A percentile compares a stretch with the other conserved stretches of the same genome.
phyloP scores from a whole-genome alignment of 257 asterid species.

The Jasminum sambac region DNA sequence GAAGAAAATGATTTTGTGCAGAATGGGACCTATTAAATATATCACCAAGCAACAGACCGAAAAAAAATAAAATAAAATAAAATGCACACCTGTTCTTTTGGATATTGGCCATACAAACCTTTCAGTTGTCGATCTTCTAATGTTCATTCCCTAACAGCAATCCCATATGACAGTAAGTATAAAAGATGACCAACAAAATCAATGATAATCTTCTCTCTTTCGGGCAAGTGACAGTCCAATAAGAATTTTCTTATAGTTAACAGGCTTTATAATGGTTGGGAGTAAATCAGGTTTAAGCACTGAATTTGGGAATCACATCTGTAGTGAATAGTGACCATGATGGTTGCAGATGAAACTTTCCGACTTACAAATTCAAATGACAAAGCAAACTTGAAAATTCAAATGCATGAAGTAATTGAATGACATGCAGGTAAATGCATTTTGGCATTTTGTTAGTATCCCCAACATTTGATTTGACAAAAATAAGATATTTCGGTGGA shows the following conservation, averaged over 20 bases:
- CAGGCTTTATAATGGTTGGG: background rate
- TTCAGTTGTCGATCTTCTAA: constrained; percentile 25
- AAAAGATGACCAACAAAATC: constrained; percentile 15
- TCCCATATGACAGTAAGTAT: constrained; percentile 18
- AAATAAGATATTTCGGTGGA: background rate
- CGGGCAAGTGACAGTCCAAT: background rate
- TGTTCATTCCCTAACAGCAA: constrained; percentile 33
- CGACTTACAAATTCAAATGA: too few relatives aligned
- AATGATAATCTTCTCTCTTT: background rate
- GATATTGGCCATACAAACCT: constrained; percentile 26
- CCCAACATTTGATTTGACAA: background rate
- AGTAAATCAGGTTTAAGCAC: background rate
- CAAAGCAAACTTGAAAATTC: constrained; percentile 2
- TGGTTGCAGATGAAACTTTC: background rate
- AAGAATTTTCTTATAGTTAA: background rate
- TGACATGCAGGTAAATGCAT: constrained; percentile 9
- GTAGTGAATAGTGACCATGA: background rate
- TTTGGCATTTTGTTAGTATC: background rate
- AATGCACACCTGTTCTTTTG: constrained; percentile 38
- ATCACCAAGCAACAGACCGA: constrained; percentile 1
- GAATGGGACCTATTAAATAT: background rate
- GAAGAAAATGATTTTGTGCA: background rate
- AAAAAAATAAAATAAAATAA: too few relatives aligned
- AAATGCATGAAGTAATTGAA: background rate
- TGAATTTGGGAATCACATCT: constrained; percentile 1